Percentiles rank a stretch among this genome's conserved stretches.
phyloP scores from a whole-genome alignment of 331 rosid genomes.

The Prunus yedoensis region DNA sequence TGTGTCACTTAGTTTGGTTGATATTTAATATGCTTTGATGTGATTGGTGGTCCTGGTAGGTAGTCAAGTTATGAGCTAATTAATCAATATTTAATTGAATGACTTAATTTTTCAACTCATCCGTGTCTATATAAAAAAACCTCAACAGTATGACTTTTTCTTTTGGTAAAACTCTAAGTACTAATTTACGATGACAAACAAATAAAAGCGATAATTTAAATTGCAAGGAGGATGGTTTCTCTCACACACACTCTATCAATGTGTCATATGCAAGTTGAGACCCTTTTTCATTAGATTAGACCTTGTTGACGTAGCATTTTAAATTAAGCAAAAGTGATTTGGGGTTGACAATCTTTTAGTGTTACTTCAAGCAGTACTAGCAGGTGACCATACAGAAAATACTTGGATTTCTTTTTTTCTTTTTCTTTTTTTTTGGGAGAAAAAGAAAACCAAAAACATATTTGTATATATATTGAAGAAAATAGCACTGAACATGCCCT shows the following conservation, averaged over 20 bases:
- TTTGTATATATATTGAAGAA: neutral
- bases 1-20: neutral
- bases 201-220: too few relatives aligned
- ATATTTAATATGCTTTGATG: neutral
- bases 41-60: neutral
- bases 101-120: neutral
- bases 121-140: too few relatives aligned
- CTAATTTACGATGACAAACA: neutral
- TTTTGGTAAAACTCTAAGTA: neutral
- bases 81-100: neutral
- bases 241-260: accelerated
- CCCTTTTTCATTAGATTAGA: accelerated
- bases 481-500: neutral
- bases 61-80: neutral
- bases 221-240: too few relatives aligned
- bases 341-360: too few relatives aligned
- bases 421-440: too few relatives aligned
- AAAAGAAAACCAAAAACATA: too few relatives aligned
- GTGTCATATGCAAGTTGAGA: too few relatives aligned
- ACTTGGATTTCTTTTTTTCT: too few relatives aligned
- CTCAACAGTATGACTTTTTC: neutral
- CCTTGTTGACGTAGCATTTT: too few relatives aligned
- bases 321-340: too few relatives aligned
- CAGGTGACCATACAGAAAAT: too few relatives aligned
- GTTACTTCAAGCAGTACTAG: too few relatives aligned